Evolutionary conservation across 2,329 filamentous ascomycete species (phyloP), one percentile per base, ranked within the genome.

Genomic region (Biscogniauxia marginata): DNA sequence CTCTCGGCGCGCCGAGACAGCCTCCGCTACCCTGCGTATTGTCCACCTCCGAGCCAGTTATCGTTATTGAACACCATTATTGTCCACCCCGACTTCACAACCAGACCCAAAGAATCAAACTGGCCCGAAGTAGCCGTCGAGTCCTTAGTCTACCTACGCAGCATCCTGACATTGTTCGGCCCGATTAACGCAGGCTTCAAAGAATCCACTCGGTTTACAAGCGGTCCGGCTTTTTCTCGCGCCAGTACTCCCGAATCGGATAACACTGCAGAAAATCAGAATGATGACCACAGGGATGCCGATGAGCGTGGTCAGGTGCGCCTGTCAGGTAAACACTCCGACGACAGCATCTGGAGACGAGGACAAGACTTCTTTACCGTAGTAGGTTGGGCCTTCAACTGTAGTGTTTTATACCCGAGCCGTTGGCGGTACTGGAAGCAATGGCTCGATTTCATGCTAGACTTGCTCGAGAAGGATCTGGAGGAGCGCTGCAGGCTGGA

Each of bases 381-480:
- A 0, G 82, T 95, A 0, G 95, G 93, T 3, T 98, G 95, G 95
- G 89, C 90, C 0, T 92, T 98, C 71, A 95, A 93, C 69, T 98
- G 93, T 75, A 93, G 91, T 51, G 81, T 89, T 1, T 72, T 82
- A 25, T 80, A 93, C 63, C 85, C 85, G 1, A 80, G 83, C 44
- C 82, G 93, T 19, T 98, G 95, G 93, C 81, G 79, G 50, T 82
- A 86, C 67, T 98, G 93, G 92, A 85, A 82, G 64, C 74, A 84
- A 7, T 96, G 91, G 89, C 77, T 98, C 13, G 83, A 87, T 30
- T 86, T 89, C 59, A 88, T 96, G 80, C 72, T 96, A 4, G 88
- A 93, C 65, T 84, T 89, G 6, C 75, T 97, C 11, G 88, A 95
- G 62, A 76, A 78, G 3, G 90, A 96, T 65, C 86, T 89, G 70